Percentiles rank a stretch among this genome's conserved stretches.
Evolutionary conservation across 805 yeast genomes (phyloP).

Genomic region (Saccharomycopsis sp.): DNA sequence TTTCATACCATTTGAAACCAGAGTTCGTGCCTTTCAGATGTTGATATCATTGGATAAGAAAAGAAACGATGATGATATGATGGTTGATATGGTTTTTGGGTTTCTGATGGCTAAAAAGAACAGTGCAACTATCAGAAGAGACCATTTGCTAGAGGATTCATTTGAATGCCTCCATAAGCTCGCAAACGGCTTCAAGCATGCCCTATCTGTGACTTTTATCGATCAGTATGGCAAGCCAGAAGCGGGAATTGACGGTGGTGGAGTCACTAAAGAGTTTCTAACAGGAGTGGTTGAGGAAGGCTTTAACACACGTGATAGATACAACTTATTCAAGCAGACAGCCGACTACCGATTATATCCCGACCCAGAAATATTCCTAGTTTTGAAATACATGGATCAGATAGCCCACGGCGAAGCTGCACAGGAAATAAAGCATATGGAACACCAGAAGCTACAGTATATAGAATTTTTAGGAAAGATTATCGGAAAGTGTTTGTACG

Average conservation of each 20-base stretch:
- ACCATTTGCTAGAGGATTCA: slow-evolving; percentile 68
- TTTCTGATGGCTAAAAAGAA: slow-evolving; percentile 20
- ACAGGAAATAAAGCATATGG: slow-evolving; percentile 23
- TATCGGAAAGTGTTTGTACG: slow-evolving; percentile 85
- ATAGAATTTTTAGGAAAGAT: slow-evolving; percentile 70
- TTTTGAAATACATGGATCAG: slow-evolving; percentile 30
- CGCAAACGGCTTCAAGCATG: slow-evolving; percentile 52
- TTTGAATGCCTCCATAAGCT: slow-evolving; percentile 47
- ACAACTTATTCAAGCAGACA: slow-evolving; percentile 37
- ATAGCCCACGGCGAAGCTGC: slow-evolving; percentile 24
- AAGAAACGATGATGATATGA: slow-evolving; percentile 23
- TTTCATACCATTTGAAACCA: slow-evolving; percentile 64
- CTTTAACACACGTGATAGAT: slow-evolving; percentile 37
- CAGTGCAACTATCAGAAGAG: slow-evolving; percentile 59
- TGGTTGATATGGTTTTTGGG: slow-evolving; percentile 20
- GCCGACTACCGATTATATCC: slow-evolving; percentile 66
- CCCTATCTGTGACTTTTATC: slow-evolving; percentile 56
- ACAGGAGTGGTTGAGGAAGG: slow-evolving; percentile 68
- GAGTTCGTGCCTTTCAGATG: slow-evolving; percentile 68
- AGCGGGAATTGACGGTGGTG: slow-evolving; percentile 96
- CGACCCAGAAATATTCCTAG: slow-evolving; percentile 45
- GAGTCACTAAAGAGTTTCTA: slow-evolving; percentile 84
- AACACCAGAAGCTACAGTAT: slow-evolving; percentile 26
- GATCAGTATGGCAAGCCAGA: slow-evolving; percentile 70
- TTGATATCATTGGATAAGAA: slow-evolving; percentile 51